Evolutionary conservation across 169 alveolate genomes (phyloP), one percentile per base, ranked within the genome.

Genomic region (Theileria luwenshuni): DNA sequence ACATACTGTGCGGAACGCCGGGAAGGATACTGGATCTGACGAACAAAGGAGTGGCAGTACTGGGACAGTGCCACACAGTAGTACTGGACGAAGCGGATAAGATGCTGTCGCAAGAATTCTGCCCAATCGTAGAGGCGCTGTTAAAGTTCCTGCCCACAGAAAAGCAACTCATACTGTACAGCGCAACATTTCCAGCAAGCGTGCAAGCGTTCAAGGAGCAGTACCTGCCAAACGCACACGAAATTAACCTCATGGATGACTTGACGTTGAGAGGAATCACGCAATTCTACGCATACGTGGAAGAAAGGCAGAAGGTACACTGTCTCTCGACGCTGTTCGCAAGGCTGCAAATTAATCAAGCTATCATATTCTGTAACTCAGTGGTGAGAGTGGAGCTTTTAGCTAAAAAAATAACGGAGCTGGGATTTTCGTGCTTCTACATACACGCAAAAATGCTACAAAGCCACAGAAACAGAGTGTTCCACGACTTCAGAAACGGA

Each of bases 51-150:
- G 94, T 94, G 30, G 98, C 98, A 52, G 92, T 94, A 48, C 85
- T 98, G 63, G 69, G 92, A 42, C 94, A 94, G 43, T 94, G 97
- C 77, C 93, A 93, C 83, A 93, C 92, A 75, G 93, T 97, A 64
- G 95, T 97, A 23, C 90, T 98, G 90, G 99, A 97, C 87, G 99
- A 98, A 91, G 99, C 99, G 1, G 99, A 98, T 89, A 97, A 97
- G 90, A 92, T 97, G 79, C 91, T 98, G 23, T 97, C 99, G 52
- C 96, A 97, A 45, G 99, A 98, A 68, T 97, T 98, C 86, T 96
- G 94, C 85, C 98, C 98, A 27, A 93, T 96, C 32, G 95, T 97
- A 45, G 99, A 96, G 80, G 96, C 97, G 74, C 92, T 97, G 45
- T 74, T 98, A 72, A 92, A 92, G 79, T 95, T 94, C 79, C 84